Percentiles rank a stretch among this genome's conserved stretches.
Evolutionary conservation across 2,329 filamentous ascomycete species (phyloP).

Genomic region (Aspergillus intermedius): DNA sequence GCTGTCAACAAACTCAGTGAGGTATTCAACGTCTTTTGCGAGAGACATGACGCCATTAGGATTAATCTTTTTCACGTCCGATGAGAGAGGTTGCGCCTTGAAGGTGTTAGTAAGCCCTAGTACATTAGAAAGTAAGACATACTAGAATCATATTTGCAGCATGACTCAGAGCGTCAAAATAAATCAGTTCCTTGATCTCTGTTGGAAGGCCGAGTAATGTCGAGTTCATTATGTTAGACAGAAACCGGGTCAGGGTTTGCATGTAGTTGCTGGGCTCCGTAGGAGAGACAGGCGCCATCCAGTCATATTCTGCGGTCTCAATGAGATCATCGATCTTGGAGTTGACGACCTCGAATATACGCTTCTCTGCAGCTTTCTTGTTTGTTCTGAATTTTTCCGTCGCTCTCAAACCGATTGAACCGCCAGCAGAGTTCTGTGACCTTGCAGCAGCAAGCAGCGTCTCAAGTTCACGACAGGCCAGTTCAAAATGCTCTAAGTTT

Average conservation of each 20-base stretch:
- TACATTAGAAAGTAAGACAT: constrained; percentile 23
- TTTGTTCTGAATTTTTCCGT: constrained; percentile 81
- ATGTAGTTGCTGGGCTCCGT: constrained; percentile 85
- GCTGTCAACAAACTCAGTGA: constrained; percentile 78
- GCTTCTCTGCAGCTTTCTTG: constrained; percentile 93
- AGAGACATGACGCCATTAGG: constrained; percentile 75
- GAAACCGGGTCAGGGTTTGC: constrained; percentile 84
- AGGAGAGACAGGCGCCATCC: constrained; percentile 58
- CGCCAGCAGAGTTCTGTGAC: constrained; percentile 70
- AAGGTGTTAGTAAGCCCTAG: constrained; percentile 1
- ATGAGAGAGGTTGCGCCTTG: constrained; percentile 69
- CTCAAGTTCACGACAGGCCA: constrained; percentile 83
- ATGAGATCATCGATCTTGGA: constrained; percentile 97
- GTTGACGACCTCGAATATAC: constrained; percentile 97
- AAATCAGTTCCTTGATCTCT: constrained; percentile 95
- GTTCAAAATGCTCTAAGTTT: constrained; percentile 95
- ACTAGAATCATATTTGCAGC: constrained; percentile 79
- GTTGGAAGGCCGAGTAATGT: constrained; percentile 87
- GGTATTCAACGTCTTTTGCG: constrained; percentile 73
- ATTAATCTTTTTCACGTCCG: constrained; percentile 78
- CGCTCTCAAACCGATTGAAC: constrained; percentile 70
- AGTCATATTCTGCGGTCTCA: constrained; percentile 96
- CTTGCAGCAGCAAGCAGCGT: constrained; percentile 76
- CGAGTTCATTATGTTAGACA: constrained; percentile 94
- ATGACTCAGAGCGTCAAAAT: constrained; percentile 91